Conservation (phyloP, 2,329 filamentous ascomycete species). For the Phaeomoniella chlamydospora region DNA sequence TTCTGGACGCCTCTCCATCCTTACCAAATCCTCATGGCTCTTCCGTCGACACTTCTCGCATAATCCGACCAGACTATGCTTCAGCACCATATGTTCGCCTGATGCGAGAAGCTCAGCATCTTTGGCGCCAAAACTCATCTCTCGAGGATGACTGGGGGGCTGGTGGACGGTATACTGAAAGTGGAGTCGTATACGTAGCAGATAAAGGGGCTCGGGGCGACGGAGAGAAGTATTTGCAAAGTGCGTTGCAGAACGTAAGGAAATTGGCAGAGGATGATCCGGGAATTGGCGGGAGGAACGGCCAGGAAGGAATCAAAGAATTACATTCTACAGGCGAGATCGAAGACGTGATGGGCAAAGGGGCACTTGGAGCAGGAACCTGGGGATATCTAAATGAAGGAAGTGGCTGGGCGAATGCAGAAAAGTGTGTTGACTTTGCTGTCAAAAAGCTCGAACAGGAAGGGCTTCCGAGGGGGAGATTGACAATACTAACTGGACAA, state of each 20-base stretch:
- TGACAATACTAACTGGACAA: conserved; percentile 19
- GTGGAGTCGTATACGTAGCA: conserved; percentile 25
- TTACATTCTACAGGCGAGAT: conserved; percentile 6
- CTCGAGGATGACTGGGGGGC: conserved; percentile 21
- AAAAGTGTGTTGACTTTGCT: conserved; percentile 22
- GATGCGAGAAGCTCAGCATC: conserved; percentile 50
- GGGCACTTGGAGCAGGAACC: neutral
- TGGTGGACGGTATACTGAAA: conserved; percentile 27
- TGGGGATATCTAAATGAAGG: conserved; percentile 31
- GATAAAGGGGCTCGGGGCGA: conserved; percentile 3
- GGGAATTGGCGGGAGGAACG: neutral
- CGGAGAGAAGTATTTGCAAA: conserved; percentile 6
- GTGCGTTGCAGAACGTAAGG: conserved; percentile 8
- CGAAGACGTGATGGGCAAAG: conserved; percentile 7
- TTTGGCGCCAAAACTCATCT: conserved; percentile 9
- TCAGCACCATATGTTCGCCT: conserved; percentile 63
- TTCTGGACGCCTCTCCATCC: conserved; percentile 43
- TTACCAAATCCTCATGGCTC: conserved; percentile 41
- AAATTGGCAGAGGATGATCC: conserved; percentile 12
- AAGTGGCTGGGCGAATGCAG: conserved; percentile 30
- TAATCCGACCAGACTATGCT: conserved; percentile 64
- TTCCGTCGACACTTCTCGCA: conserved; percentile 46
- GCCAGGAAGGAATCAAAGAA: conserved; percentile 1
- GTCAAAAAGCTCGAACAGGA: conserved; percentile 18
- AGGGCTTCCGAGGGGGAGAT: conserved; percentile 14